These are phyloP conservation scores for Yamadazyma pseudoaaseri DNA, from an alignment of 1,139 yeast species.

Conservation along the genomic window DNA sequence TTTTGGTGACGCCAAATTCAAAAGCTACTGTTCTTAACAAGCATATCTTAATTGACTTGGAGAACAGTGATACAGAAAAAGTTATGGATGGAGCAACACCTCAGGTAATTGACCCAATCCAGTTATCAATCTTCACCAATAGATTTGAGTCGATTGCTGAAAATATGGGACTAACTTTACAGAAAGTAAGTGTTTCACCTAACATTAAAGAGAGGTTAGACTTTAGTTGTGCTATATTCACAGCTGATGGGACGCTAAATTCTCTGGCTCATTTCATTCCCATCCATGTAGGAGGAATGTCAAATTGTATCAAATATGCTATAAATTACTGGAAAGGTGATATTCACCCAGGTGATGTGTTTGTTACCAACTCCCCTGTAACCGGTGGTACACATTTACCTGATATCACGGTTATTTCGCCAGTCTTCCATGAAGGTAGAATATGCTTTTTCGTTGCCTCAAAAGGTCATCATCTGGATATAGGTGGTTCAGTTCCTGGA, in stretches of 20 bases:
- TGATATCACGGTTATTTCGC: conserved; percentile 78
- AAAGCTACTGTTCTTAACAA: conserved; percentile 13
- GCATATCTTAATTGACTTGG: conserved; percentile 18
- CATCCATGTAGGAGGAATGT: conserved; percentile 85
- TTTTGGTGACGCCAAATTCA: conserved; percentile 16
- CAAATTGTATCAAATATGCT: conserved; percentile 74
- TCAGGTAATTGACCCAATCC: conserved; percentile 19
- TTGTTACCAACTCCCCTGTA: conserved; percentile 76
- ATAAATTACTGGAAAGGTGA: conserved; percentile 49
- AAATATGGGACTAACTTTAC: conserved; percentile 18
- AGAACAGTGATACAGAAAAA: conserved; percentile 7
- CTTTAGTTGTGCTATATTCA: conserved; percentile 82
- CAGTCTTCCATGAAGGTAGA: conserved; percentile 37
- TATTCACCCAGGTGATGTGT: conserved; percentile 66
- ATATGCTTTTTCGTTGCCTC: conserved; percentile 45
- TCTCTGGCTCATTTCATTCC: conserved; percentile 91
- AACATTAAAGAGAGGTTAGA: conserved; percentile 82
- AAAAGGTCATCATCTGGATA: conserved; percentile 49
- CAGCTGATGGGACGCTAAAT: conserved; percentile 69
- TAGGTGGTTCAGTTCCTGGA: conserved; percentile 46
- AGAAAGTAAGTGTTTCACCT: conserved; percentile 35
- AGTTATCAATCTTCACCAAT: conserved; percentile 16
- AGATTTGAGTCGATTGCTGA: conserved; percentile 20
- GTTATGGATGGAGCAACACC: conserved; percentile 8
- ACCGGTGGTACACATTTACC: conserved; percentile 85